Evolutionary conservation across 2,329 filamentous ascomycete genomes (phyloP), one percentile per base, ranked within the genome.

Genomic region (Arthroderma sp.): DNA sequence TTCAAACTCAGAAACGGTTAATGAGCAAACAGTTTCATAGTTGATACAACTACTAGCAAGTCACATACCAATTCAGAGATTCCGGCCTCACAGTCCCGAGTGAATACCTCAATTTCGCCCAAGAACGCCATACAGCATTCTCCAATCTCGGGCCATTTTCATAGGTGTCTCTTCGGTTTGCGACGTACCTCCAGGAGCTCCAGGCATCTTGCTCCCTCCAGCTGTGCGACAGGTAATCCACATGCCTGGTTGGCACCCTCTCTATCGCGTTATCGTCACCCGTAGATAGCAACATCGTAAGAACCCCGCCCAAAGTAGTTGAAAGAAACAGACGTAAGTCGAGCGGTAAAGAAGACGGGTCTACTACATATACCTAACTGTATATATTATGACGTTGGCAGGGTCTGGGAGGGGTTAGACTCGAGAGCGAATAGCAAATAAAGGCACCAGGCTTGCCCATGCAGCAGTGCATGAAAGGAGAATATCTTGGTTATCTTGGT

Each of bases 131-230:
- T 0, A 87, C 94, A 3, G 91, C 91, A 63, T 98, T 96, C 63
- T 96, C 91, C 29, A 96, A 66, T 41, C 91, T 74, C 31, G 80
- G 81, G 32, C 83, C 77, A 61, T 95, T 89, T 54, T 78, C 80
- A 52, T 93, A 93, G 43, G 85, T 76, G 48, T 78, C 79, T 55
- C 82, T 74, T 56, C 85, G 83, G 29, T 83, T 81, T 10, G 88
- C 80, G 54, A 96, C 85, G 60, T 94, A 91, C 59, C 87, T 81
- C 91, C 91, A 96, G 1, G 89, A 95, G 4, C 85, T 82, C 88
- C 88, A 96, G 28, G 96, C 93, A 63, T 98, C 89, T 62, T 96
- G 88, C 64, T 95, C 87, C 50, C 77, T 79, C 85, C 89, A 94
- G 49, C 89, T 79, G 59, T 96, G 85, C 11, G 88, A 94, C 39